Conservation (phyloP, 2,329 filamentous ascomycete species). For the Emergomyces orientalis region DNA sequence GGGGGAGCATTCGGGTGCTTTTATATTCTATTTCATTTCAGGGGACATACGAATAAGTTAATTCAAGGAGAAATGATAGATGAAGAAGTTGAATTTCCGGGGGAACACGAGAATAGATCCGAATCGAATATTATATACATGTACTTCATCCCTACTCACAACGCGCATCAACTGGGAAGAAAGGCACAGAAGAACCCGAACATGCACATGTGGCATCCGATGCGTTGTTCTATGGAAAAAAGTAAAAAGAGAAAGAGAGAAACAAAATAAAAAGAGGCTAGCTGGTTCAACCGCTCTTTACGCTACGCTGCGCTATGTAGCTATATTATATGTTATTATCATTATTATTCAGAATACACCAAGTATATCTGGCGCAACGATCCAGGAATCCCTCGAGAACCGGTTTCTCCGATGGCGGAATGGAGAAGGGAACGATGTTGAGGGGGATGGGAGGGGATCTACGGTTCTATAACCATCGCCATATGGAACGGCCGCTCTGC, state of each 20-base stretch:
- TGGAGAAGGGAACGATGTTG: background rate
- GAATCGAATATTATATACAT: background rate
- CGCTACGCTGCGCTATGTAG: background rate
- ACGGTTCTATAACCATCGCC: background rate
- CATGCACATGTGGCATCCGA: background rate
- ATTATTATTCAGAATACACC: background rate
- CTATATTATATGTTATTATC: slow-evolving; percentile 2
- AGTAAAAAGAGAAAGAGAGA: background rate
- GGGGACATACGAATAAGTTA: background rate
- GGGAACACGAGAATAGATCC: background rate
- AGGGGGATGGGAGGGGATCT: background rate
- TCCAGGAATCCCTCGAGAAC: slow-evolving; percentile 1
- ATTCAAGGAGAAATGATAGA: background rate
- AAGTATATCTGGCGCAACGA: slow-evolving; percentile 4
- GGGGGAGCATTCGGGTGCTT: background rate
- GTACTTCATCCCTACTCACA: too few relatives aligned
- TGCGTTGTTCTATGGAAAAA: background rate
- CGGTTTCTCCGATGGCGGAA: background rate
- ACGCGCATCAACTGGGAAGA: background rate
- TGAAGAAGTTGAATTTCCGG: background rate
- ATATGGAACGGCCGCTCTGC: background rate
- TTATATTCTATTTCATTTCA: background rate
- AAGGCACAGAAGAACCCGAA: background rate
- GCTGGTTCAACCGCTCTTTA: background rate
- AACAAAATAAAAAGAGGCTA: background rate